Base-by-base conservation (phyloP, 2,329 filamentous ascomycete genomes). In the Penicillium concentricum region DNA sequence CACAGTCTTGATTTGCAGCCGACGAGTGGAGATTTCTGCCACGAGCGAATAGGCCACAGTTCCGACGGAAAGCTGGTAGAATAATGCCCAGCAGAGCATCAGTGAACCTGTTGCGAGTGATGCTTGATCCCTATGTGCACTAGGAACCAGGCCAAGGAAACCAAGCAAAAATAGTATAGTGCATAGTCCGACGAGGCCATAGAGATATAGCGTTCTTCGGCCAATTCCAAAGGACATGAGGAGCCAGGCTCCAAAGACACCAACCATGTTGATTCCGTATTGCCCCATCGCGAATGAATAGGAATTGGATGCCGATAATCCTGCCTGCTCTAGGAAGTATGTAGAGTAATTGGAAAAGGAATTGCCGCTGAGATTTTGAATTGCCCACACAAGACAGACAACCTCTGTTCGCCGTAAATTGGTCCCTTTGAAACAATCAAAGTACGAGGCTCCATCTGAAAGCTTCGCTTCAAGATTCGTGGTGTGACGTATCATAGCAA, bases 1-100 rank as follows among this genome's bases (percentile, higher is more conserved):
- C 24, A 84, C 80, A 0, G 81, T 82, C 72, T 84, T 83, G 30
- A 78, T 76, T 58, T 81, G 80, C 37, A 85, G 76, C 12, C 82
- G 75, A 3, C 80, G 82, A 2, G 81, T 82, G 0, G 81, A 80
- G 5, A 84, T 72, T 63, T 84, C 82, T 0, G 82, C 77, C 34
- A 84, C 75, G 18, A 38, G 37, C n/a, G 37, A 38, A 38, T 38
- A 38, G n/a, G 37, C 37, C 3, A 84, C 37, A 38, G 37, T 38
- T 38, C 37, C 37, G 18, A 38, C 37, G 4, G 37, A 38, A 38
- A 38, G 37, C 37, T 38, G 37, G 10, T 38, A 38, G 18, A 38
- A 38, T 6, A 38, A 38, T 20, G 37, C 37, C 37, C 37, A 38
- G 18, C 37, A 38, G 37, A 38, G 37, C 37, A 38, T 38, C 37